These are phyloP conservation scores for Pholiota conissans DNA, from an alignment of 768 basidiomycete genomes.

Conservation along the genomic window DNA sequence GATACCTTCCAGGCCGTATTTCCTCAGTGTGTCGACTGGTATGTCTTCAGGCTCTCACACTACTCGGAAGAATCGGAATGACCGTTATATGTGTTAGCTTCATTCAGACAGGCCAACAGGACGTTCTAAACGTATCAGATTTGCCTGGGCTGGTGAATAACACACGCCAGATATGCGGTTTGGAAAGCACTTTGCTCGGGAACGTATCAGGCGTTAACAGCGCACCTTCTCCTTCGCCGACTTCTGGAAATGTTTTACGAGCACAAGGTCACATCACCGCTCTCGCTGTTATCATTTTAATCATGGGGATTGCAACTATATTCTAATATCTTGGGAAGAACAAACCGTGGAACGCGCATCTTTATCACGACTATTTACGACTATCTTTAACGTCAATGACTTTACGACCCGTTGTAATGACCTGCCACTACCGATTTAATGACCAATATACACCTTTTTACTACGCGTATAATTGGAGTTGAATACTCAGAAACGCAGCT, in stretches of 20 bases:
- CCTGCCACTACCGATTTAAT: not conserved
- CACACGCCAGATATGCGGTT: conserved; percentile 51
- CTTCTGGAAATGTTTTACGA: not conserved
- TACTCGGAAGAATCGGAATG: not conserved
- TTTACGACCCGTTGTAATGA: not conserved
- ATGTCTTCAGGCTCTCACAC: conserved; percentile 2
- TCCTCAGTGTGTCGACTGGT: conserved; percentile 75
- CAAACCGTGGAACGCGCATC: not conserved
- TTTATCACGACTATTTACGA: not conserved
- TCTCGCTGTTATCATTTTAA: not conserved
- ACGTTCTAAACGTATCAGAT: conserved; percentile 45
- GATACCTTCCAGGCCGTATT: conserved; percentile 44
- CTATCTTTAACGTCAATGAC: not conserved
- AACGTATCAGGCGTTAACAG: conserved; percentile 38
- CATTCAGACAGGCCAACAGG: conserved; percentile 55
- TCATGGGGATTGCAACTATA: not conserved
- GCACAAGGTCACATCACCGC: not conserved
- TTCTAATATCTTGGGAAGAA: not conserved
- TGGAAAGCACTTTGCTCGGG: conserved; percentile 53
- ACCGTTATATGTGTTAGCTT: conserved; percentile 38
- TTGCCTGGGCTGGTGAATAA: conserved; percentile 49
- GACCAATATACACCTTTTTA: not conserved
- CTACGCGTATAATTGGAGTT: too few species aligned
- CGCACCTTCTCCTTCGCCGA: conserved; percentile 12
- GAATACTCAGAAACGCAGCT: too few species aligned